Base-by-base conservation (phyloP, 495 filamentous ascomycete genomes). In the Trichoderma reesei region DNA sequence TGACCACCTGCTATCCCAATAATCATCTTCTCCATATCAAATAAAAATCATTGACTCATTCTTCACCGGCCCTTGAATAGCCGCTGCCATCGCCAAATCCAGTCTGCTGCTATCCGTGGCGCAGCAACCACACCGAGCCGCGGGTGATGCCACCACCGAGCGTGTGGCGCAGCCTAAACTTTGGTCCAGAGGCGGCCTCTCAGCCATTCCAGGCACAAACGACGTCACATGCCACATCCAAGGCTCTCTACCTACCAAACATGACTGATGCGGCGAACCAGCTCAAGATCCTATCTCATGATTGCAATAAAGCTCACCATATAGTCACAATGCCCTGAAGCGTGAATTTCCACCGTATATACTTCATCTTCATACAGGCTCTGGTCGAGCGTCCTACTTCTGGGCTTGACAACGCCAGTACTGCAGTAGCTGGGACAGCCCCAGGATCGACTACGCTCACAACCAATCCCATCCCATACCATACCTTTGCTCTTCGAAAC, bases 111-210 rank as follows among this genome's bases (percentile, higher is more conserved):
- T 56, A 11, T 33, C 33, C 34, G 51, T 56, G 51, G 51, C 51
- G 51, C 51, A 56, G 51, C 51, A 10, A 8, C 9, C 10, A 13
- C 51, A 13, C 44, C 18, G 44, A 48, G 20, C 20, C 44, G 20
- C 44, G 18, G 51, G 51, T 14, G 51, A 31, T 14, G 42, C 42
- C 16, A 46, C 9, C 16, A 11, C 9, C 26, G 26, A 26, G 26
- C 26, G 26, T 34, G 51, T 56, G 51, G 51, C 51, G 51, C 51
- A 56, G 51, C 44, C 42, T 46, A 46, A 46, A 5, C n/a, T 48
- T 44, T 48, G n/a, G 44, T 20, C 5, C 20, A 56, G 31, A 33
- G 51, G 51, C 51, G 51, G 51, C 51, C 51, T 56, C 51, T 13
- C 46, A 10, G 5, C 46, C 46, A 3, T 54, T 9, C 51, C 51